Conservation (phyloP, 129 eudicot genomes). For the Chrysanthemum makinoi region DNA sequence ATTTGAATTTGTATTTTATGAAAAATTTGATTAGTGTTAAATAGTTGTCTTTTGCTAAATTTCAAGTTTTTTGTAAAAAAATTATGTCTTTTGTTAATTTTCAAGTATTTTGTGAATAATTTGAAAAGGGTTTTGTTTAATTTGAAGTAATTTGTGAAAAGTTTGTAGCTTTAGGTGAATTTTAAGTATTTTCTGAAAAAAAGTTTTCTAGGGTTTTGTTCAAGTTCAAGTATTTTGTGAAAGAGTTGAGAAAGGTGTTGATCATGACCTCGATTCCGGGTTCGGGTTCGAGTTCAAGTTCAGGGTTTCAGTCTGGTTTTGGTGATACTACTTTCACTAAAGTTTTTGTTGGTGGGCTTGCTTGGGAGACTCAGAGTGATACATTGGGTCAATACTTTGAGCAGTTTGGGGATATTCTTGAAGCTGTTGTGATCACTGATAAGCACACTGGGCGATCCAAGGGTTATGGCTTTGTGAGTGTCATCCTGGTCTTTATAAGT, state of each 20-base stretch:
- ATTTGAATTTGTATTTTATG: too few species aligned
- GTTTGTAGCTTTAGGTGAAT: too few species aligned
- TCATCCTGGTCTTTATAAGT: not conserved
- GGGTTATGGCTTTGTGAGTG: constrained; percentile 97
- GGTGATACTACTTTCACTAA: constrained; percentile 91
- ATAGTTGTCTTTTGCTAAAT: too few species aligned
- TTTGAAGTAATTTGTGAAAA: too few species aligned
- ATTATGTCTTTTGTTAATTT: too few species aligned
- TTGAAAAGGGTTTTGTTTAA: too few species aligned
- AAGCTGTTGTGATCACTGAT: constrained; percentile 97
- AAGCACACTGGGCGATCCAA: constrained; percentile 93
- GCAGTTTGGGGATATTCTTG: constrained; percentile 96
- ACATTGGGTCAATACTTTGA: constrained; percentile 80
- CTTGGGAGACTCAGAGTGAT: constrained; percentile 96
- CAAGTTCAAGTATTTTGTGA: not conserved
- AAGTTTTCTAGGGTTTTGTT: not conserved
- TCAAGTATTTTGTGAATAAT: too few species aligned
- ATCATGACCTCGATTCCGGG: constrained; percentile 49
- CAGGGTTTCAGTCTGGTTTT: constrained; percentile 77
- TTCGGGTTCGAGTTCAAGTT: constrained; percentile 73
- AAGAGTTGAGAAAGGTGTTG: not conserved
- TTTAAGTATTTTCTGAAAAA: not conserved
- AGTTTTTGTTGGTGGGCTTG: constrained; percentile 96
- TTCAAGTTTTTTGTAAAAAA: too few species aligned
- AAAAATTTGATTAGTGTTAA: too few species aligned